Base-by-base conservation (phyloP, 1,284 basidiomycete species). In the Boletus subluridellus region DNA sequence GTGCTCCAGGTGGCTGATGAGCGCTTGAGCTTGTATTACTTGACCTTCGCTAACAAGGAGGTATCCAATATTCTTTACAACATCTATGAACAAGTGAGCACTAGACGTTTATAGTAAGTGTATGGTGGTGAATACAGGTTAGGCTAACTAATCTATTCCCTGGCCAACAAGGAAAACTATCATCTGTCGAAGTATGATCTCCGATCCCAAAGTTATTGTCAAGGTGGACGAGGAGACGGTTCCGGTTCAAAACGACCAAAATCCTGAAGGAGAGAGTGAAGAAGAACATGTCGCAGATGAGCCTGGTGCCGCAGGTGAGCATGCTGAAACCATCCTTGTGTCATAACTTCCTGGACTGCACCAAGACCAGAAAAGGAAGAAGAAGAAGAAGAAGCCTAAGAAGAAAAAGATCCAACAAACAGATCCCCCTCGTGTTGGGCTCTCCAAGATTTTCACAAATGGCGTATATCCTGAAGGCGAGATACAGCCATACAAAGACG, bases 301-400 rank as follows among this genome's bases (percentile, higher is more conserved):
- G 21, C 60, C 60, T 28, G 54, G 51, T 24, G 50, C 46, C n/a
- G 63, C 42, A 50, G 69, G 69, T 74, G 60, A 65, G 67, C 28
- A 49, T 30, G 9, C 35, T 34, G 11, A 39, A 52, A 26, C n/a
- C 21, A 30, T 17, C 9, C n/a, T 26, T 32, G 17, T 42, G 39
- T 35, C 38, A 2, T 42, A 21, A 14, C 49, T 28, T 52, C 47
- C 24, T 60, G 21, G 46, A 59, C 42, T 49, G 47, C 28, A 37
- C n/a, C 77, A 81, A 56, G 75, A 69, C 47, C 89, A 89, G 73
- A 93, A 94, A 75, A 92, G 92, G 76, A 92, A 92, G 75, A 93
- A 93, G 81, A 98, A 97, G 74, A 97, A 97, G 80, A 94, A 92
- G 76, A 96, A 94, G 76, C 72, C 86, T 41, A 94, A 93, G 76